phyloP scores from a whole-genome alignment of 768 basidiomycete genomes.

The Candolleomyces eurysporus region DNA sequence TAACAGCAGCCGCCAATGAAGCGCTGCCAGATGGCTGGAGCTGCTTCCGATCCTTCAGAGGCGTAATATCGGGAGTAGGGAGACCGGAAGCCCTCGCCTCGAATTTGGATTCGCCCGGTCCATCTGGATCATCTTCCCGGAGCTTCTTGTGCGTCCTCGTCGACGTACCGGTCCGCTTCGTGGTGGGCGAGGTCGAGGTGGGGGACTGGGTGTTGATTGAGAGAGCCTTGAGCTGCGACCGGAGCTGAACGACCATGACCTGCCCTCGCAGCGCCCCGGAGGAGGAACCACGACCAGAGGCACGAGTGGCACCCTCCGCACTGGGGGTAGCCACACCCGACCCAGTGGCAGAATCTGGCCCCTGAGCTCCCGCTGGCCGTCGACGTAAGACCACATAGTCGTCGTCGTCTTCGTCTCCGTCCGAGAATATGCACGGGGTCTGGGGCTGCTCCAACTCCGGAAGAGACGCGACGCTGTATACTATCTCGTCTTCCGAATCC shows the following conservation, averaged over 20 bases:
- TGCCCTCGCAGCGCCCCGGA: too few relatives aligned
- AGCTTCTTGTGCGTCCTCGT: not conserved
- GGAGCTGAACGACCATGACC: too few relatives aligned
- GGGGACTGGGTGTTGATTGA: not conserved
- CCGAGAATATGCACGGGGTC: slow-evolving; percentile 19
- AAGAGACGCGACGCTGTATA: slow-evolving; percentile 34
- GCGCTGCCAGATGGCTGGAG: not conserved
- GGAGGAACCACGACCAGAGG: too few relatives aligned
- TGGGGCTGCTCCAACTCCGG: not conserved
- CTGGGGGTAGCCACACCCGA: too few relatives aligned
- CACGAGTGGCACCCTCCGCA: too few relatives aligned
- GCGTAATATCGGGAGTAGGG: not conserved
- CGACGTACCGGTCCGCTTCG: not conserved
- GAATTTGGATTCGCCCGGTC: not conserved
- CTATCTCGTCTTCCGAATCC: slow-evolving; percentile 56
- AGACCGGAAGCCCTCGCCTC: not conserved
- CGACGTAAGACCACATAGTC: slow-evolving; percentile 51
- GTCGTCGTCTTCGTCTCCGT: slow-evolving; percentile 48
- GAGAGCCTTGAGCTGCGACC: not conserved
- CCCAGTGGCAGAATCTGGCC: too few relatives aligned
- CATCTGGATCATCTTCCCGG: not conserved
- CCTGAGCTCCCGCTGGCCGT: slow-evolving; percentile 8
- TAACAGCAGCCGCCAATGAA: too few relatives aligned
- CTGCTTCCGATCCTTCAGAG: not conserved
- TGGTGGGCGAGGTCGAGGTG: not conserved